Base-by-base conservation (phyloP, 495 filamentous ascomycete genomes). In the Penicillium pulvis region DNA sequence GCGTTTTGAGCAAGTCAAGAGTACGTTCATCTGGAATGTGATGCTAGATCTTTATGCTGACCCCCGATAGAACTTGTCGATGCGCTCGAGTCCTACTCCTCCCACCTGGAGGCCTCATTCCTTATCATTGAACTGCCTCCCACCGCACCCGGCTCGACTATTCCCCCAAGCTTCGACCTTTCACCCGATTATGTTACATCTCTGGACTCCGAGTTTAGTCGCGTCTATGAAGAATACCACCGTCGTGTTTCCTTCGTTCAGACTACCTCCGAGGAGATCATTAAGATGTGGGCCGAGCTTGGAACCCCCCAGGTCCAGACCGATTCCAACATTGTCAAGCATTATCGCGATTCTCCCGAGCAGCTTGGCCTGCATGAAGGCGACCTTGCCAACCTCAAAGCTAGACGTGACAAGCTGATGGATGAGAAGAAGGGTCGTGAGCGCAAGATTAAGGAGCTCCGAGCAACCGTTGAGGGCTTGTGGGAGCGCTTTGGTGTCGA, bases 371-470 rank as follows among this genome's bases (percentile, higher is more conserved):
- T 99, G 41, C 92, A 93, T 69, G 85, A 92, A 66, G 84, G 91
- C 36, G 93, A 99, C 70, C 74, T 99, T 26, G 77, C 81, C 9
- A 81, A 85, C 35, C 79, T 99, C 55, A 85, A 84, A 53, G 69
- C 67, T 19, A 92, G 85, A 76, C 85, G 88, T 43, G 91, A 96
- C 61, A 92, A 89, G 66, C 80, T 99, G 47, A 60, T 90, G n/a
- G 89, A 96, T n/a, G 94, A 99, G 77, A 97, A 95, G 81, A 87
- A 88, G 69, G 81, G 77, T 53, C 89, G 94, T n/a, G 91, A 96
- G 70, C 86, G 82, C 71, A 87, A 85, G 56, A 72, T 98, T 52
- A 89, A 84, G 58, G 90, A 96, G 26, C 80, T 98, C 30, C 87
- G 83, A 55, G 63, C 67, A 14, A 82, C 84, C 2, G 90, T 98